Base-by-base conservation (phyloP, 2,329 filamentous ascomycete species). In the Westerdykella aurantiaca region DNA sequence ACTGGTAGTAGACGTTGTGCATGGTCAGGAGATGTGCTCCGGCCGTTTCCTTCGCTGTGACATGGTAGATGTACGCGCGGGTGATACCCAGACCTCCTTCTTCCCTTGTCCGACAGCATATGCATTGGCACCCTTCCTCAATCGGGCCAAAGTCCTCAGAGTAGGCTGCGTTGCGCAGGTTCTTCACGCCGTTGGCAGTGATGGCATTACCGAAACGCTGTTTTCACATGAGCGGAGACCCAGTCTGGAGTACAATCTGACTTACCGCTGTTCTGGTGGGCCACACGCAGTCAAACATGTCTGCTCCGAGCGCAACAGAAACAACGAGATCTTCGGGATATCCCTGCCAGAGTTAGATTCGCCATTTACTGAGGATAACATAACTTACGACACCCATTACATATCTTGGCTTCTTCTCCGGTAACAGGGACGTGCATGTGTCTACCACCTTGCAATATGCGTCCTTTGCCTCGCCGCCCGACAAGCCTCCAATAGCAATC, bases 231-330 rank as follows among this genome's bases (percentile, higher is more conserved):
- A 18, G 25, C 31, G 37, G 38, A 34, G 17, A 31, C 31, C 38
- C 40, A 21, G 23, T 34, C 6, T 9, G 13, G 21, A 13, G 31
- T 18, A n/a, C 37, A 31, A 40, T 34, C 35, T 7, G 25, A 31
- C 75, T 63, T 69, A 81, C 78, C 6, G 93, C 93, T 31, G 93
- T 98, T 42, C 93, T 78, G 4, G 93, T 97, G 1, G 93, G 94
- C 93, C 93, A 98, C 6, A 98, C 93, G 63, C 94, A 98, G 70
- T 98, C 93, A 64, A 98, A 98, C 93, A 98, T 98, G 69, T 98
- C 93, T 39, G 93, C 93, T 3, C 93, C 93, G 0, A 98, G 77
- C 1, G 93, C 93, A 4, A 96, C 83, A 42, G 88, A 94, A 33
- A 98, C 90, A 2, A 98, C 80, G 44, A 98, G 75, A 61, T 98